These are phyloP conservation scores for Citrus reticulata DNA, from an alignment of 345 rosid genomes.

Conservation along the genomic window DNA sequence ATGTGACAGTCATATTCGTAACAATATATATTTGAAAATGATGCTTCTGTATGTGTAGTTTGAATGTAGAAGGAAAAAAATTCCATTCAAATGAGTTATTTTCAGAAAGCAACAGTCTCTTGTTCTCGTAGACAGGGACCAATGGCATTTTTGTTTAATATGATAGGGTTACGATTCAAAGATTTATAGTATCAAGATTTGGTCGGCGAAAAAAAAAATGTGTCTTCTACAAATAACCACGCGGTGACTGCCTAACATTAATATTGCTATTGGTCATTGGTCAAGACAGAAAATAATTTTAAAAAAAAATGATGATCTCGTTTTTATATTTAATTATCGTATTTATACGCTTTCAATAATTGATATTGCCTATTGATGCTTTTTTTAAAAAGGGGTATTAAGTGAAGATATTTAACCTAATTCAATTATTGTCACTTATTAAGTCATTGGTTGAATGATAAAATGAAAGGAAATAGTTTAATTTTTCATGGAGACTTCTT, in stretches of 20 bases:
- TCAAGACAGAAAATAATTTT: not conserved
- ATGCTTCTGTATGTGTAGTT: not conserved
- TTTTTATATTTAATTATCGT: no score
- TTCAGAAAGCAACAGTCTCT: not conserved
- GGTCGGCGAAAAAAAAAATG: not conserved
- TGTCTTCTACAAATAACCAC: not conserved
- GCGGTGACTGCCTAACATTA: not conserved
- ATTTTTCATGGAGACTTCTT: no score
- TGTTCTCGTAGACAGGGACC: not conserved
- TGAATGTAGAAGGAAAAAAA: not conserved
- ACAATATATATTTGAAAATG: conserved; percentile 1
- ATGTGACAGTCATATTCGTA: not conserved
- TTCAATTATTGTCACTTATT: no score
- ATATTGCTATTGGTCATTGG: not conserved
- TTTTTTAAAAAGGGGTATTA: no score
- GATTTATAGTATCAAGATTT: not conserved
- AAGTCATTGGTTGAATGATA: no score
- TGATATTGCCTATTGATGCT: no score
- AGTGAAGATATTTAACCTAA: no score
- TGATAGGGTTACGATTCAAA: not conserved
- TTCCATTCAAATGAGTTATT: not conserved
- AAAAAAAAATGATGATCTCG: no score
- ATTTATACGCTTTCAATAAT: no score
- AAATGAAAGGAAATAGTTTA: no score
- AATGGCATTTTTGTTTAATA: not conserved